A percentile compares a stretch with the other conserved stretches of the same genome.
Evolutionary conservation across 495 filamentous ascomycete genomes (phyloP).

Genomic region (Bombardia bombarda): DNA sequence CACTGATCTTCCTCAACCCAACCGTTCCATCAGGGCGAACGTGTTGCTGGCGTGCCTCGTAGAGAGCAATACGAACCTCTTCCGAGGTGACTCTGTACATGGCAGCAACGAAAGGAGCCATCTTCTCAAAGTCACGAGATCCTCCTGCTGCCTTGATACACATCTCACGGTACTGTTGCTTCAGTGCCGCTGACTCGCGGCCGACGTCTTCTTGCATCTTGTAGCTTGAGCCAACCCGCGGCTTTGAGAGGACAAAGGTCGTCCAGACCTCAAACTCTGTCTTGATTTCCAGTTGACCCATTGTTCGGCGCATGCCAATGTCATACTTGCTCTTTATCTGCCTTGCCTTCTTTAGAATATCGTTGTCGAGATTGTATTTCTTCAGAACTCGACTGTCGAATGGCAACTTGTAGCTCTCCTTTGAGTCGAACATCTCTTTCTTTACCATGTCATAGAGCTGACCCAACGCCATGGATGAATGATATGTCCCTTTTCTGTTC

Average conservation of each 20-base stretch:
- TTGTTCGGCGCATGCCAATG: constrained; percentile 62
- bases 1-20: constrained; percentile 27
- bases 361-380: constrained; percentile 46
- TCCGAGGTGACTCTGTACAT: constrained; percentile 79
- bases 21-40: constrained; percentile 26
- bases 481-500: constrained; percentile 45
- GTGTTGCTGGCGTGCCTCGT: constrained; percentile 31
- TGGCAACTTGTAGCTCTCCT: constrained; percentile 54
- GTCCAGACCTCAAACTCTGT: constrained; percentile 93
- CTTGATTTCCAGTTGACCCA: constrained; percentile 76
- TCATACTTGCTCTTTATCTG: constrained; percentile 74
- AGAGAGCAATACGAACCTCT: constrained; percentile 51
- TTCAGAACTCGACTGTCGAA: constrained; percentile 76
- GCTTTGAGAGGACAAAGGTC: constrained; percentile 69
- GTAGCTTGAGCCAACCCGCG: constrained; percentile 60
- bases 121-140: constrained; percentile 39
- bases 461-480: constrained; percentile 67
- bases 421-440: constrained; percentile 50
- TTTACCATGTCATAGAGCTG: constrained; percentile 66
- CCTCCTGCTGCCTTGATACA: constrained; percentile 59
- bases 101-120: constrained; percentile 70
- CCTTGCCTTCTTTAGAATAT: constrained; percentile 49
- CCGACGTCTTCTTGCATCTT: constrained; percentile 80
- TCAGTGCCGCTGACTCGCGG: constrained; percentile 51
- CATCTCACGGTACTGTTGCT: constrained; percentile 54